These are phyloP conservation scores for Populus ilicifolia DNA, from an alignment of 345 rosid species.

Conservation along the genomic window DNA sequence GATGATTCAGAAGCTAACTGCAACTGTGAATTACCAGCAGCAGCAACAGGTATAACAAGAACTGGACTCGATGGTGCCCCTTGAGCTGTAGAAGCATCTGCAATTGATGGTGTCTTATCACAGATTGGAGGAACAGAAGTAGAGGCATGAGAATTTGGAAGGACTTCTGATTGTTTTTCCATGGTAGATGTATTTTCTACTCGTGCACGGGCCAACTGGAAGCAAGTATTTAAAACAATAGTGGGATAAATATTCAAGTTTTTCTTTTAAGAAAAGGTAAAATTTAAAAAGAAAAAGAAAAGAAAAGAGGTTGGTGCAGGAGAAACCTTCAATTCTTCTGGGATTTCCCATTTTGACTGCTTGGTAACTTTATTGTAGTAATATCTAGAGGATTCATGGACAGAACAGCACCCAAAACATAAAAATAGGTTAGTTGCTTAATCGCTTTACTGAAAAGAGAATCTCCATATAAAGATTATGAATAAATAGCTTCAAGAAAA, in stretches of 20 bases:
- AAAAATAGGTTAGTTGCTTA: constrained; percentile 5
- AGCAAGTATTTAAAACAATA: constrained; percentile 9
- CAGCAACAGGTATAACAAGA: constrained; percentile 40
- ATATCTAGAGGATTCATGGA: constrained; percentile 49
- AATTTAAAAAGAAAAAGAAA: constrained; percentile 5
- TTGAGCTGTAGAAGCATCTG: constrained; percentile 33
- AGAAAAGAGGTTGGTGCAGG: constrained; percentile 5
- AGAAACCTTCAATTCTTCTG: constrained; percentile 84
- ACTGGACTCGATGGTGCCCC: constrained; percentile 54
- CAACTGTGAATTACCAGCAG: constrained; percentile 33
- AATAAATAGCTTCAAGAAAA: constrained; percentile 15
- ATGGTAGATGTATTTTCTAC: constrained; percentile 35
- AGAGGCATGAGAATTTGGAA: constrained; percentile 19
- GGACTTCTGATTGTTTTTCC: constrained; percentile 37
- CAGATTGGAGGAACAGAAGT: constrained; percentile 26
- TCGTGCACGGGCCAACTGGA: constrained; percentile 84
- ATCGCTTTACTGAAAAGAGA: background rate
- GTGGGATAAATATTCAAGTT: background rate
- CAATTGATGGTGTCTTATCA: constrained; percentile 33
- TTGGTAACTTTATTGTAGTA: constrained; percentile 79
- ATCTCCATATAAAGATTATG: background rate
- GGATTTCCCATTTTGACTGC: constrained; percentile 88
- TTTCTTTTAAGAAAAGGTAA: constrained; percentile 9
- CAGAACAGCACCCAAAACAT: constrained; percentile 16
- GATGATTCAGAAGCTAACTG: constrained; percentile 39